Conservation (phyloP, 2,329 filamentous ascomycete species). For the Biscogniauxia mediterranea region DNA sequence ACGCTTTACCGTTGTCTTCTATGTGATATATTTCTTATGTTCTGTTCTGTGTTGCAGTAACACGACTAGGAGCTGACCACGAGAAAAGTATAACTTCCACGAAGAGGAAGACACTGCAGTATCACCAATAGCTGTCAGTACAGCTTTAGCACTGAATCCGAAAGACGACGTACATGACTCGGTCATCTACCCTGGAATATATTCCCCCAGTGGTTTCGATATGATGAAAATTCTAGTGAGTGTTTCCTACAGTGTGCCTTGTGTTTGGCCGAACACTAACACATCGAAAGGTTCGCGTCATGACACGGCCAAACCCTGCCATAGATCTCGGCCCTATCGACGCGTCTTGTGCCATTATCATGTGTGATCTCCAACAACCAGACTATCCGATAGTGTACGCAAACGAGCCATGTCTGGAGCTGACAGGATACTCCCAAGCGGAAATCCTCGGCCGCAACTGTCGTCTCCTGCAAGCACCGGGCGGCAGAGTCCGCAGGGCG, state of each 20-base stretch:
- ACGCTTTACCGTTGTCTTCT: not conserved
- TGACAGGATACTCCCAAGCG: constrained; percentile 74
- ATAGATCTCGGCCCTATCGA: constrained; percentile 82
- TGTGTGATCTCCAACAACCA: constrained; percentile 73
- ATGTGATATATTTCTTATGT: not conserved
- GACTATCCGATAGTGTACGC: constrained; percentile 82
- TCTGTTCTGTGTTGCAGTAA: not conserved
- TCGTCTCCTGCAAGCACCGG: constrained; percentile 77
- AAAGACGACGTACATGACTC: constrained; percentile 37
- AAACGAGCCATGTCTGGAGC: constrained; percentile 72
- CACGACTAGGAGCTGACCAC: constrained; percentile 1
- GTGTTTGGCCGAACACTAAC: constrained; percentile 3
- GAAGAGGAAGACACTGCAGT: constrained; percentile 13
- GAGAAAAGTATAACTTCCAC: constrained; percentile 26
- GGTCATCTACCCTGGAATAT: constrained; percentile 56
- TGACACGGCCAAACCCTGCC: constrained; percentile 67
- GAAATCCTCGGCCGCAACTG: constrained; percentile 81
- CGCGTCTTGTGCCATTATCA: constrained; percentile 76
- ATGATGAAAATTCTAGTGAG: constrained; percentile 55
- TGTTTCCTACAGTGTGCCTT: not conserved
- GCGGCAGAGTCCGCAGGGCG: constrained; percentile 60
- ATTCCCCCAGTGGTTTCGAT: constrained; percentile 54
- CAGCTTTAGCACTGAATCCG: constrained; percentile 10
- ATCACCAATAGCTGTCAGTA: constrained; percentile 3
- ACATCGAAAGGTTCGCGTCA: constrained; percentile 55